Evolutionary conservation across 371 early-diverging fungal genomes (phyloP).

Genomic region (Mortierella sp.): DNA sequence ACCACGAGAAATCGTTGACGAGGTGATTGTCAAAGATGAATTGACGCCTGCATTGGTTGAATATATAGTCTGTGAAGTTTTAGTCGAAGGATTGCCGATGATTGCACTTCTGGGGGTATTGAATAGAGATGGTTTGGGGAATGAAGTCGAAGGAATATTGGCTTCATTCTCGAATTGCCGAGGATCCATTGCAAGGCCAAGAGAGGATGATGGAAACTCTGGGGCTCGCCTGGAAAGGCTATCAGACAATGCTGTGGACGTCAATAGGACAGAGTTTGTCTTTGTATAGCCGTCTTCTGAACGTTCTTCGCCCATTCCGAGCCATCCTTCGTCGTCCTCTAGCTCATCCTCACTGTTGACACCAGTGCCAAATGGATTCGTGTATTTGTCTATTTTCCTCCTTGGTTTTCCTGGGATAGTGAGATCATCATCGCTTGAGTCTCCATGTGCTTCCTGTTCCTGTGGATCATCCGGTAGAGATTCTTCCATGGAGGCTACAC

Average conservation of each 20-base stretch:
- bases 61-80: background rate
- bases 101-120: slow-evolving; percentile 8
- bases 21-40: slow-evolving; percentile 3
- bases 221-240: slow-evolving; percentile 4
- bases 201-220: slow-evolving; percentile 28
- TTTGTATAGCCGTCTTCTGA: slow-evolving; percentile 36
- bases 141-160: background rate
- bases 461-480: slow-evolving; percentile 21
- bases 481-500: slow-evolving; percentile 25
- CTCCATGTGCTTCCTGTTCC: background rate
- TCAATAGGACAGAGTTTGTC: slow-evolving; percentile 46
- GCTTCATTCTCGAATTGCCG: slow-evolving; percentile 35
- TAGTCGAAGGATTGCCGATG: background rate
- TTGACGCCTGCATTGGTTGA: background rate
- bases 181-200: slow-evolving; percentile 50
- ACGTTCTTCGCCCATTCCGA: slow-evolving; percentile 26
- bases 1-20: background rate
- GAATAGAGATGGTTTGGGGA: slow-evolving; percentile 22
- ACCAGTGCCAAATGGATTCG: slow-evolving; percentile 36
- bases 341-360: slow-evolving; percentile 19
- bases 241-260: slow-evolving; percentile 18
- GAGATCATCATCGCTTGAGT: slow-evolving; percentile 30
- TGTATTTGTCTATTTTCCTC: slow-evolving; percentile 36
- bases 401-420: slow-evolving; percentile 23
- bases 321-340: slow-evolving; percentile 50